These are phyloP conservation scores for Catharanthus roseus DNA, from an alignment of 257 asterid genomes.

Conservation along the genomic window DNA sequence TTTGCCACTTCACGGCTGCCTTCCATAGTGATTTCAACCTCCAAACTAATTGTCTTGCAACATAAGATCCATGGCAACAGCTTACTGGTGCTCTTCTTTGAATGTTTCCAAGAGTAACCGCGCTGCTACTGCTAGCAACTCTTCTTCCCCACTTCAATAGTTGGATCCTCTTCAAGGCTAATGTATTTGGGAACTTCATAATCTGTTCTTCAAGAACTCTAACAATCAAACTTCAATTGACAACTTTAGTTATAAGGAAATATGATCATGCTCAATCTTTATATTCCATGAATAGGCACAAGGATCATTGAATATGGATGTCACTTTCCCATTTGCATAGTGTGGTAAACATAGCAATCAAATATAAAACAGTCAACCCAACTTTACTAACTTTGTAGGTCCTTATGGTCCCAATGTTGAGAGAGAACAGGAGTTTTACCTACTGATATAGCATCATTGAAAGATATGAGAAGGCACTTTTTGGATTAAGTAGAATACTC, in stretches of 20 bases:
- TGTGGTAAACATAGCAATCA: conserved; percentile 17
- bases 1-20: conserved; percentile 25
- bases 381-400: conserved; percentile 21
- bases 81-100: conserved; percentile 11
- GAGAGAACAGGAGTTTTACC: conserved; percentile 1
- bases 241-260: background rate
- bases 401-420: conserved; percentile 14
- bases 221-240: background rate
- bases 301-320: conserved; percentile 23
- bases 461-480: conserved; percentile 13
- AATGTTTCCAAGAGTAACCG: conserved; percentile 17
- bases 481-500: conserved; percentile 6
- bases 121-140: conserved; percentile 16
- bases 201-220: background rate
- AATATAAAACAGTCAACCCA: conserved; percentile 17
- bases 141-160: conserved; percentile 20
- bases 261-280: conserved; percentile 17
- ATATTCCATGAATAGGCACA: conserved; percentile 19
- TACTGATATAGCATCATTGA: conserved; percentile 13
- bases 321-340: conserved; percentile 22
- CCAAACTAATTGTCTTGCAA: conserved; percentile 26
- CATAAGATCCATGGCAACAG: conserved; percentile 17
- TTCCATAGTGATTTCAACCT: conserved; percentile 35
- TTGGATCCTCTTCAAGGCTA: conserved; percentile 25
- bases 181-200: conserved; percentile 16